Conservation (phyloP, 2,329 filamentous ascomycete genomes). For the Pestalotiopsis sp. region DNA sequence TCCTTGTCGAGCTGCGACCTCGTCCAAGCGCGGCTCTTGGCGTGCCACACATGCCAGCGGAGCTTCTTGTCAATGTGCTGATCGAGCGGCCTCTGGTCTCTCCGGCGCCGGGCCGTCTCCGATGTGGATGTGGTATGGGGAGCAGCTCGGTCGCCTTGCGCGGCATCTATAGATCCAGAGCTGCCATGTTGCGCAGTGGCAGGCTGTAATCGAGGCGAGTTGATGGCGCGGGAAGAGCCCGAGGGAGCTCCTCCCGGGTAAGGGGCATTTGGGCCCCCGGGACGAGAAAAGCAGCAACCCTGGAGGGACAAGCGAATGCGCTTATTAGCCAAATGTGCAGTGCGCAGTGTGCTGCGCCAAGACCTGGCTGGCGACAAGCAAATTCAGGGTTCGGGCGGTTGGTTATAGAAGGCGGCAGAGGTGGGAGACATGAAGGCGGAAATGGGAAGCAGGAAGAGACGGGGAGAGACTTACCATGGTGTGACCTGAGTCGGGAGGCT, state of each 20-base stretch:
- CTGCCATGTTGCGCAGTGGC: slow-evolving; percentile 30
- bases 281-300: slow-evolving; percentile 62
- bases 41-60: slow-evolving; percentile 65
- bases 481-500: background rate
- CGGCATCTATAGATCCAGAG: slow-evolving; percentile 21
- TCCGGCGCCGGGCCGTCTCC: slow-evolving; percentile 30
- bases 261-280: slow-evolving; percentile 54
- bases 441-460: background rate
- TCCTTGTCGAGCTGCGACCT: slow-evolving; percentile 68
- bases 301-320: slow-evolving; percentile 22
- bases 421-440: background rate
- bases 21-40: slow-evolving; percentile 68
- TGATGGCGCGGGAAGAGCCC: slow-evolving; percentile 56
- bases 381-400: background rate
- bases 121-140: slow-evolving; percentile 13
- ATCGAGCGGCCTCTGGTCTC: slow-evolving; percentile 46
- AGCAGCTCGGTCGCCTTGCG: slow-evolving; percentile 17
- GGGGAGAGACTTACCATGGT: background rate
- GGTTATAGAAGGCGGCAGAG: background rate
- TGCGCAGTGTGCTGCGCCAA: background rate
- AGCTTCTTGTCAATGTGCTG: slow-evolving; percentile 74
- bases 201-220: slow-evolving; percentile 37
- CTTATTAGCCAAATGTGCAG: background rate
- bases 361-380: background rate
- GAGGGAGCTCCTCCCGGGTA: slow-evolving; percentile 51